A percentile compares a stretch with the other conserved stretches of the same genome.
Evolutionary conservation across 345 rosid genomes (phyloP).

Genomic region (Adansonia digitata): DNA sequence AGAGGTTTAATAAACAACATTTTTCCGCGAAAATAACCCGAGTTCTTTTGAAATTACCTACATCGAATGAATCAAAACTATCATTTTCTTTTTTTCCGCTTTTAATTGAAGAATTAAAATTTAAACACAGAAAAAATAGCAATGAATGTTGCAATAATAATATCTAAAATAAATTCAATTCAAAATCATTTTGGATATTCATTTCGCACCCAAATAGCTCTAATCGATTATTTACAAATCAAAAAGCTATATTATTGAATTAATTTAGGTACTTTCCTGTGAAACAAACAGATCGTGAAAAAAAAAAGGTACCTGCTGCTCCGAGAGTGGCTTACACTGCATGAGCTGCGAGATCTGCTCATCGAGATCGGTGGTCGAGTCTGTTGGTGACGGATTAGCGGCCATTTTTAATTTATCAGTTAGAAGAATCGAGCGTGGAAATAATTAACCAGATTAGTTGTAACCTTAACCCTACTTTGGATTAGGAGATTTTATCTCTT

Average conservation of each 20-base stretch:
- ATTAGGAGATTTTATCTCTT: constrained; percentile 20
- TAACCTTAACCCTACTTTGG: constrained; percentile 51
- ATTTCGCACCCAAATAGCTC: not conserved
- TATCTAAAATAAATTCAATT: not conserved
- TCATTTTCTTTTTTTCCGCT: not conserved
- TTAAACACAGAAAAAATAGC: not conserved
- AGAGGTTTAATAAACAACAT: not conserved
- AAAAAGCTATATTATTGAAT: not conserved
- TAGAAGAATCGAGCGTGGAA: constrained; percentile 11
- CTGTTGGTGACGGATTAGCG: constrained; percentile 56
- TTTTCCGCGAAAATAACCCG: not conserved
- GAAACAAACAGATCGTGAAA: constrained; percentile 6
- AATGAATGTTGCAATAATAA: not conserved
- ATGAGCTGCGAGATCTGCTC: constrained; percentile 85
- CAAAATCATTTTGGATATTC: not conserved
- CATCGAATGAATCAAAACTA: not conserved
- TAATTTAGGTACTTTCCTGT: not conserved
- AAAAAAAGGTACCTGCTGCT: constrained; percentile 50
- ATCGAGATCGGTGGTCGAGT: constrained; percentile 59
- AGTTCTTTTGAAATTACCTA: not conserved
- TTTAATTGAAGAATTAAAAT: too few relatives aligned
- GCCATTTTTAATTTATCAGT: constrained; percentile 46
- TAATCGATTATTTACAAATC: not conserved
- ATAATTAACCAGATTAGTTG: constrained; percentile 41
- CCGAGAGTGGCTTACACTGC: constrained; percentile 90